phyloP scores from a whole-genome alignment of 164 flowering plant species.

The Berberis thunbergii region DNA sequence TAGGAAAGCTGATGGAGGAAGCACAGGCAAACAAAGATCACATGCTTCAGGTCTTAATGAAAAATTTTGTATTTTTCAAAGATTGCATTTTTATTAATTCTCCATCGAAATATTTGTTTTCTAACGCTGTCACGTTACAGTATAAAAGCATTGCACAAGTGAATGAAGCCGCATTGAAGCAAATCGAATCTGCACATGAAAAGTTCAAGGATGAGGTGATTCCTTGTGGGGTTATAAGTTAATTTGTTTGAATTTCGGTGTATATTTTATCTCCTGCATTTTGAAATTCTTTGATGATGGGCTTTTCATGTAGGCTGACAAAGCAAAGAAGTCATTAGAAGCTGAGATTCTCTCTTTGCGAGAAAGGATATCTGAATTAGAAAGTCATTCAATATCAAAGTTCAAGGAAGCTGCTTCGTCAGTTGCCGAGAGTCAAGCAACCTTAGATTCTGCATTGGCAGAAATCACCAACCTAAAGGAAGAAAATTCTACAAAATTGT shows the following conservation, averaged over 20 bases:
- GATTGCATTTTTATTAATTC: conserved; percentile 1
- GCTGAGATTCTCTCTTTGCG: conserved; percentile 52
- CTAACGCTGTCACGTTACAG: conserved; percentile 22
- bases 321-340: conserved; percentile 55
- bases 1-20: conserved; percentile 56
- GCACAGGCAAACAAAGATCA: conserved; percentile 62
- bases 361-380: conserved; percentile 52
- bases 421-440: conserved; percentile 54
- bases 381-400: conserved; percentile 37
- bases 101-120: neutral
- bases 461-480: conserved; percentile 56
- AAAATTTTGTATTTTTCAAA: neutral
- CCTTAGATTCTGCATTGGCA: conserved; percentile 44
- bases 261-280: neutral
- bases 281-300: neutral
- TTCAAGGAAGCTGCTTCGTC: conserved; percentile 50
- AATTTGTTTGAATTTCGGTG: neutral
- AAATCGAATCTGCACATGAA: conserved; percentile 75
- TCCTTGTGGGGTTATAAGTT: neutral
- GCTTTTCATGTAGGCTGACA: conserved; percentile 43
- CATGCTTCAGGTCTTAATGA: conserved; percentile 67
- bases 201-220: conserved; percentile 62
- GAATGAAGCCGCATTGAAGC: conserved; percentile 75
- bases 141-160: conserved; percentile 85
- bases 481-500: conserved; percentile 44